Evolutionary conservation across 495 filamentous ascomycete genomes (phyloP), one percentile per base, ranked within the genome.

Genomic region (Neurospora pannonica): DNA sequence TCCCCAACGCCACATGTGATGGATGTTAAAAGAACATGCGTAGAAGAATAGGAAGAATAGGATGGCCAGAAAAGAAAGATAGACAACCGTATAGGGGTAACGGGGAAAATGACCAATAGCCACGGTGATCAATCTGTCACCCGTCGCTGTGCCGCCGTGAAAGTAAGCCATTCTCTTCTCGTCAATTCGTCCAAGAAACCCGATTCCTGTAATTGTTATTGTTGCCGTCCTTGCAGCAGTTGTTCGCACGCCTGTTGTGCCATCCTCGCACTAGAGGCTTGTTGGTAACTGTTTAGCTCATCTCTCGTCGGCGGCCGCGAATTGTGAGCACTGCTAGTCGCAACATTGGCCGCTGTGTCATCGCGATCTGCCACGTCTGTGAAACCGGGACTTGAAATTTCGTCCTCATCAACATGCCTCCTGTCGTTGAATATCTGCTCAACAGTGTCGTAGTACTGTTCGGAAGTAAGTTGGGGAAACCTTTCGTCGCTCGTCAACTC

Each of bases 381-480:
- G 28, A 67, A 67, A 19, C 13, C 28, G 3, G 54, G 54, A 67
- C 28, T 67, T 34, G 54, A 67, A 34, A 67, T 17, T 7, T 9
- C 54, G 54, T 67, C 54, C 28, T 67, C 54, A 31, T 34, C 15
- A 19, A 19, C 15, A 31, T 31, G 24, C 48, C 24, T 62, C 11
- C 2, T 15, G 5, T 72, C 77, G 75, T 80, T 80, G 76, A 80
- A 85, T 70, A 83, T 83, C 19, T 82, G 77, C 60, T 84, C 82
- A n/a, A 85, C 71, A 46, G 83, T 78, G 15, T 84, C 79, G 21
- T 84, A 81, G 71, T 85, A 79, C 75, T 85, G 83, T 73, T 83
- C 81, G 13, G 79, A 76, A 0, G 81, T 79, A 67, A 84, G 77
- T 34, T 67, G 54, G 15, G 54, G 54, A 67, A 67, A 67, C 15